Percentiles rank a stretch among this genome's conserved stretches.
Evolutionary conservation across 805 yeast species (phyloP).

Genomic region (Nakazawaea pomicola): DNA sequence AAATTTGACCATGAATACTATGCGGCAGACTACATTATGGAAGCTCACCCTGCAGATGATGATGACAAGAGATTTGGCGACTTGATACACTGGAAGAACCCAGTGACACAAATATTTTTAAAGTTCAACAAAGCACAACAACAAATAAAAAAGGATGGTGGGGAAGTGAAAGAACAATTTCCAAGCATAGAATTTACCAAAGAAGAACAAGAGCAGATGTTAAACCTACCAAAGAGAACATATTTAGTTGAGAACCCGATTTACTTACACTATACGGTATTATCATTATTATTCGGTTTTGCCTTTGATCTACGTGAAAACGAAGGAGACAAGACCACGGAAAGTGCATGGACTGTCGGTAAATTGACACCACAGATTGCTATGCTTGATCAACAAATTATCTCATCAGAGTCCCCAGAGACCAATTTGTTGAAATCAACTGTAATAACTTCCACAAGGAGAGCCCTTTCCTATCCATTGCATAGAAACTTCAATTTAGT

Average conservation of each 20-base stretch:
- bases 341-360: constrained; percentile 94
- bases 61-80: constrained; percentile 37
- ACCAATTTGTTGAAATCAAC: constrained; percentile 42
- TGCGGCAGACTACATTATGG: constrained; percentile 70
- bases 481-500: constrained; percentile 65
- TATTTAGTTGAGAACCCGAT: constrained; percentile 52
- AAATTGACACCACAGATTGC: constrained; percentile 76
- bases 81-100: constrained; percentile 49
- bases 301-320: constrained; percentile 74
- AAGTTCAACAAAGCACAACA: constrained; percentile 42
- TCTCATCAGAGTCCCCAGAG: constrained; percentile 29
- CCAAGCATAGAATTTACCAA: constrained; percentile 51
- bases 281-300: constrained; percentile 67
- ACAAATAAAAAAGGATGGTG: constrained; percentile 19
- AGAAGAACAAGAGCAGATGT: constrained; percentile 63
- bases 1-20: constrained; percentile 88
- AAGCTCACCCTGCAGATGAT: constrained; percentile 54
- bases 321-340: constrained; percentile 66
- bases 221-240: constrained; percentile 58
- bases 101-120: constrained; percentile 36
- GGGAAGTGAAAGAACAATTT: constrained; percentile 13
- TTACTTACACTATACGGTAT: constrained; percentile 55
- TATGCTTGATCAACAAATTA: constrained; percentile 58
- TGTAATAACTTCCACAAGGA: constrained; percentile 57
- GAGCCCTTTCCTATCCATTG: constrained; percentile 77